These are phyloP conservation scores for Saturnispora bothae DNA, from an alignment of 805 yeast species.

Conservation along the genomic window DNA sequence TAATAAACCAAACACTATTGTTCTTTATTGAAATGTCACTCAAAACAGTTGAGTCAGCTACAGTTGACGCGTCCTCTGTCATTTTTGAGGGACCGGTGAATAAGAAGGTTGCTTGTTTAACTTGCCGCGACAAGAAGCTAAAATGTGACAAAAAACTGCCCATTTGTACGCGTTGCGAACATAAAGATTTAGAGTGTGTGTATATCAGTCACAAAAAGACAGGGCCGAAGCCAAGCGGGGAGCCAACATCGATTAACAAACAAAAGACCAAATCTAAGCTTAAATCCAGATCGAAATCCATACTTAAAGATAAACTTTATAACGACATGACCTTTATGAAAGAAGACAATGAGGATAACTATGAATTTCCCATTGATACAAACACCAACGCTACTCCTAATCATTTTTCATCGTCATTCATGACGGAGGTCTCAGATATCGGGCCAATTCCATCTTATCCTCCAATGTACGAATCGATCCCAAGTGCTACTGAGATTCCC, in stretches of 20 bases:
- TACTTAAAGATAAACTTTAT: neutral
- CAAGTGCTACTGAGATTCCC: neutral
- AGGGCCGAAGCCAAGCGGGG: constrained; percentile 26
- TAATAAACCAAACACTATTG: too few relatives aligned
- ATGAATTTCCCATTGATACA: neutral
- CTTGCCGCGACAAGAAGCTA: constrained; percentile 24
- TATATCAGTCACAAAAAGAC: constrained; percentile 23
- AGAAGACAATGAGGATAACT: neutral
- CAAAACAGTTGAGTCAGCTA: too few relatives aligned
- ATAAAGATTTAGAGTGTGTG: constrained; percentile 16
- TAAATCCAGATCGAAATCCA: neutral
- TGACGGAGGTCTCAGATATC: constrained; percentile 2
- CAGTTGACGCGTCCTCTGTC: too few relatives aligned
- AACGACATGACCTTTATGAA: neutral
- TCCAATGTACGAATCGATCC: constrained; percentile 5
- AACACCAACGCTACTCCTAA: neutral
- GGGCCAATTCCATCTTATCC: constrained; percentile 8
- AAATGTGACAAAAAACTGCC: constrained; percentile 24
- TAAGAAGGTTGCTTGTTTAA: constrained; percentile 24
- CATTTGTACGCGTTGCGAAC: constrained; percentile 18
- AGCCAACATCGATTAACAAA: too few relatives aligned
- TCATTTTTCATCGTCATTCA: neutral
- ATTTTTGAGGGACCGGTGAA: too few relatives aligned
- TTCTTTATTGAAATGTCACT: too few relatives aligned
- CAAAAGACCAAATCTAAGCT: neutral